Conservation (phyloP, 441 rosid genomes). For the Pelargonium cotyledonis region DNA sequence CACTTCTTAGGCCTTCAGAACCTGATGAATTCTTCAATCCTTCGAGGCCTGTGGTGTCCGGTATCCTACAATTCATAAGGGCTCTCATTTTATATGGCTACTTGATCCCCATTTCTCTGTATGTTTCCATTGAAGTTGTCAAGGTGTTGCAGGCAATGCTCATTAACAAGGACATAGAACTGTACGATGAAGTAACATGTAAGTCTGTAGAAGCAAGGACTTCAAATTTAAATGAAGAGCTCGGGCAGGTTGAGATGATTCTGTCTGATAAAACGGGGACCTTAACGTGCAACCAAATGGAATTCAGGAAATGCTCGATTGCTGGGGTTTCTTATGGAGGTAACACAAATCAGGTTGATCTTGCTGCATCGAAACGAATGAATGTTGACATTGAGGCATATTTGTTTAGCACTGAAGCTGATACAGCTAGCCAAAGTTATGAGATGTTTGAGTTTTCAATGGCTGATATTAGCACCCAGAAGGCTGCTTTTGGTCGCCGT, state of each 20-base stretch:
- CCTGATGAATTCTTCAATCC: slow-evolving; percentile 73
- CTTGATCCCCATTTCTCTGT: slow-evolving; percentile 89
- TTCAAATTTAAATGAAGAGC: slow-evolving; percentile 97
- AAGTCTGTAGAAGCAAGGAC: slow-evolving; percentile 96
- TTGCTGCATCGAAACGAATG: slow-evolving; percentile 53
- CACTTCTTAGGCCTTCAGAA: slow-evolving; percentile 57
- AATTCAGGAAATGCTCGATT: slow-evolving; percentile 82
- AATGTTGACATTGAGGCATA: slow-evolving; percentile 45
- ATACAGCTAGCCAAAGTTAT: slow-evolving; percentile 25
- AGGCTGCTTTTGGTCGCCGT: slow-evolving; percentile 17
- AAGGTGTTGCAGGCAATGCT: slow-evolving; percentile 85
- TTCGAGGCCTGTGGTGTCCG: slow-evolving; percentile 47
- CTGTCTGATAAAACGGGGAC: slow-evolving; percentile 99
- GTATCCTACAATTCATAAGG: slow-evolving; percentile 61
- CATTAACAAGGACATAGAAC: slow-evolving; percentile 71
- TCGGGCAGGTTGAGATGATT: slow-evolving; percentile 92
- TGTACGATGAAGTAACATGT: slow-evolving; percentile 87
- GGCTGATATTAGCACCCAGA: slow-evolving; percentile 19
- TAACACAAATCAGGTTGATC: slow-evolving; percentile 81
- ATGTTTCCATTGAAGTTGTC: slow-evolving; percentile 91
- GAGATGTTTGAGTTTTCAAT: slow-evolving; percentile 24
- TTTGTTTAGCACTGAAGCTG: slow-evolving; percentile 31
- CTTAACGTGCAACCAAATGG: slow-evolving; percentile 98
- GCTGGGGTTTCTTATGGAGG: slow-evolving; percentile 91
- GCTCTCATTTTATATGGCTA: slow-evolving; percentile 86